These are phyloP conservation scores for Tothia fuscella DNA, from an alignment of 2,329 filamentous ascomycete species.

Conservation along the genomic window DNA sequence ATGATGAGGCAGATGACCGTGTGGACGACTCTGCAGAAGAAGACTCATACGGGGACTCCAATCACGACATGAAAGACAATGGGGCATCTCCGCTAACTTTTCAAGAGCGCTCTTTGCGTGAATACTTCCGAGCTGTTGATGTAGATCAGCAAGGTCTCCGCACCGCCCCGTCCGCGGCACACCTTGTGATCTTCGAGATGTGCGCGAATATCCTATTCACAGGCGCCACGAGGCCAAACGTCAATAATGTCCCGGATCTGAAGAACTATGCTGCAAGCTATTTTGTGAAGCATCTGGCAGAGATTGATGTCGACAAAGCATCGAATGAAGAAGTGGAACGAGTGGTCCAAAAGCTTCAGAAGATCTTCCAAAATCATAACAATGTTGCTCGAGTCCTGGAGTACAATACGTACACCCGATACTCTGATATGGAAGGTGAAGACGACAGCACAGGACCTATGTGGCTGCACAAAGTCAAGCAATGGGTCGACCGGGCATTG, in stretches of 20 bases:
- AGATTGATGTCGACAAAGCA: slow-evolving; percentile 11
- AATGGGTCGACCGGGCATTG: slow-evolving; percentile 5
- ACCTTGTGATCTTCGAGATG: slow-evolving; percentile 14
- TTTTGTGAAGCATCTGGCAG: slow-evolving; percentile 15
- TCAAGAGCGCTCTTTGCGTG: slow-evolving; percentile 16
- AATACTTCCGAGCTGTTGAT: slow-evolving; percentile 16
- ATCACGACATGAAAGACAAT: slow-evolving; percentile 13
- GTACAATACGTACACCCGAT: neutral
- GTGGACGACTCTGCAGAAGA: slow-evolving; percentile 13
- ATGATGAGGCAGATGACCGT: slow-evolving; percentile 13
- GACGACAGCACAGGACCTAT: neutral
- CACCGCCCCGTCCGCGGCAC: slow-evolving; percentile 14
- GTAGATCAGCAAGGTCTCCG: slow-evolving; percentile 13
- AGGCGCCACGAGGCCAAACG: neutral
- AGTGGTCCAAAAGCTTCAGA: slow-evolving; percentile 11
- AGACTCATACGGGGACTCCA: slow-evolving; percentile 6
- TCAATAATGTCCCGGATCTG: slow-evolving; percentile 1
- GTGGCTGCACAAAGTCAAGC: slow-evolving; percentile 7
- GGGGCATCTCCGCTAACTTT: slow-evolving; percentile 13
- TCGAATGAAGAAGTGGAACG: slow-evolving; percentile 9
- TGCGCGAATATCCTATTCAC: slow-evolving; percentile 8
- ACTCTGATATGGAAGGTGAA: neutral
- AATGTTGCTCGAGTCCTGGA: slow-evolving; percentile 12
- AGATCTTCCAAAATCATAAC: slow-evolving; percentile 12
- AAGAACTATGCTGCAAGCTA: slow-evolving; percentile 11